These are phyloP conservation scores for Annulohypoxylon stygium DNA, from an alignment of 495 filamentous ascomycete genomes.

Conservation along the genomic window DNA sequence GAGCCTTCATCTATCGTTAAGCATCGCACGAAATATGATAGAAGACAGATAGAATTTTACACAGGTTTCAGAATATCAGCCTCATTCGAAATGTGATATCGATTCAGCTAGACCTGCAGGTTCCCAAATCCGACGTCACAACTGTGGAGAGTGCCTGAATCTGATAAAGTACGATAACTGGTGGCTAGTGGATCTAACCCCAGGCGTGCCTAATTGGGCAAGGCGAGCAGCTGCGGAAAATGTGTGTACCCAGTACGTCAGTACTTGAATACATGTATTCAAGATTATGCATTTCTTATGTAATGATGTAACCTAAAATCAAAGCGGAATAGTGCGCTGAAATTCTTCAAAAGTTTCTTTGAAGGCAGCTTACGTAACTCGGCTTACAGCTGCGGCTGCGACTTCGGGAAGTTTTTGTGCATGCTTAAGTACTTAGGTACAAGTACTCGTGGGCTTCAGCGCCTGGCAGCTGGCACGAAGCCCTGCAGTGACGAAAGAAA, in stretches of 20 bases:
- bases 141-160: conserved; percentile 32
- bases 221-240: conserved; percentile 30
- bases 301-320: neutral
- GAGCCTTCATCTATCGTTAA: neutral
- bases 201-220: conserved; percentile 10
- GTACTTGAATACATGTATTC: neutral
- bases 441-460: neutral
- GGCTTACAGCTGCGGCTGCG: conserved; percentile 10
- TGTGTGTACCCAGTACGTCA: neutral
- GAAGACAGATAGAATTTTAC: neutral
- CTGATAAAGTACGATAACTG: conserved; percentile 26
- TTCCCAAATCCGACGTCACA: conserved; percentile 21
- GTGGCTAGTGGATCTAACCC: conserved; percentile 32
- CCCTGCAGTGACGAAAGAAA: conserved; percentile 26
- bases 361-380: conserved; percentile 27
- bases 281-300: neutral
- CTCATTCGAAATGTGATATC: conserved; percentile 12
- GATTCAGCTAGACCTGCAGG: conserved; percentile 27
- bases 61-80: neutral
- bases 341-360: neutral
- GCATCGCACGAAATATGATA: neutral
- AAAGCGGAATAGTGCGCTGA: neutral
- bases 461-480: neutral
- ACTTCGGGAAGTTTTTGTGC: neutral
- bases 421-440: neutral